Base-by-base conservation (phyloP, 106 monocot genomes). In the Dioscorea zingiberensis region DNA sequence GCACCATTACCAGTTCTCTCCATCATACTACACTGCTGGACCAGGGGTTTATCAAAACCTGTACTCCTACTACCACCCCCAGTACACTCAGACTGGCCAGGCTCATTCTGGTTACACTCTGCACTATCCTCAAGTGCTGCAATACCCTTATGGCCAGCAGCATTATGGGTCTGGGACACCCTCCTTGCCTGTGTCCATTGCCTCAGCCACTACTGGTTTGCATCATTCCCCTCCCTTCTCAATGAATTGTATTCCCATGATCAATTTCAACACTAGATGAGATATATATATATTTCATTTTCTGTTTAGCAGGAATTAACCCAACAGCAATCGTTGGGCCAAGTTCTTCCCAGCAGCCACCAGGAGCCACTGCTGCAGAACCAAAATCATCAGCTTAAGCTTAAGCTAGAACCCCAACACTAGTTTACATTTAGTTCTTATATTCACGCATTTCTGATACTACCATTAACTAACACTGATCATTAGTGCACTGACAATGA, bases 101-200 rank as follows among this genome's bases (percentile, higher is more conserved):
- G 53, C 66, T 21, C 76, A 72, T 17, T 66, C 55, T 11, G 69
- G 59, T 3, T 81, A 63, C 27, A 76, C 76, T 14, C 25, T 75
- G 21, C 81, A 67, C 30, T 76, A 82, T 22, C 66, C 71, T 47
- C 88, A 84, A 56, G 81, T 84, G 81, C 27, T 84, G 48, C 84
- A 80, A 15, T 84, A 84, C 78, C 72, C 77, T 46, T 81, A 78
- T 58, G 27, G 67, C 22, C 74, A 74, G n/a, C 84, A 77, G 59
- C 81, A 78, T 16, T 71, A 71, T 15, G 77, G 74, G 17, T 47
- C 71, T n/a, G 77, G 69, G 17, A 69, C 73, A 60, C 45, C 68
- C 21, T 63, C 78, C 12, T 16, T 66, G 8, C 74, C 83, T 0
- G 13, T 68, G 30, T 55, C 78, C 49, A 22, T 78, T 47, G 63